Evolutionary conservation across 2,329 filamentous ascomycete genomes (phyloP).

Genomic region (Knufia fluminis): DNA sequence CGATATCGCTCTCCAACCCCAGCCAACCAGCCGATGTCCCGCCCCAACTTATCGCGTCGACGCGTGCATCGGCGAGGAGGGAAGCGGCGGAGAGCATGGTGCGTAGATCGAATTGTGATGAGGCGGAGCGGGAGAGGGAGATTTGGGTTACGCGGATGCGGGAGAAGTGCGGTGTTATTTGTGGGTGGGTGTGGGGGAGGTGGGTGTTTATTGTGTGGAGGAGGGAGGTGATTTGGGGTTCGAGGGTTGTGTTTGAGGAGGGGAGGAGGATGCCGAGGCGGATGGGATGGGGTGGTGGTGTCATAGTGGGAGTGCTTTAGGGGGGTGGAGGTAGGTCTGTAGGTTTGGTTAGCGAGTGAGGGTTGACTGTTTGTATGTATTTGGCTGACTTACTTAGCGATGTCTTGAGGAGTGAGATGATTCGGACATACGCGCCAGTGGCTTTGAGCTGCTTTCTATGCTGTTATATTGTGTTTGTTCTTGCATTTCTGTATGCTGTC

Average conservation of each 20-base stretch:
- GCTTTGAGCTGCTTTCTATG: no score
- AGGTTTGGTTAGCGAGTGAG: no score
- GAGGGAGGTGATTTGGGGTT: slow-evolving; percentile 34
- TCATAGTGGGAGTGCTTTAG: neutral
- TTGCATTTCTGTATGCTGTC: no score
- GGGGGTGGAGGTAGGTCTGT: no score
- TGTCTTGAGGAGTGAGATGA: no score
- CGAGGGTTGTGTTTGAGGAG: slow-evolving; percentile 37
- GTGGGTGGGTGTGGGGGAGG: neutral
- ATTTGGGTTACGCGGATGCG: slow-evolving; percentile 35
- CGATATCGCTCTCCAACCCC: slow-evolving; percentile 34
- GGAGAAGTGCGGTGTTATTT: slow-evolving; percentile 37
- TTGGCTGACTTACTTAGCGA: no score
- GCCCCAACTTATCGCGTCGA: slow-evolving; percentile 33
- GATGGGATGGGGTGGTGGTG: neutral
- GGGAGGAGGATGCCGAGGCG: slow-evolving; percentile 35
- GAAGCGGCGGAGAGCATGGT: slow-evolving; percentile 28
- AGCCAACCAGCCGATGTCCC: slow-evolving; percentile 33
- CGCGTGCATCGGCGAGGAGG: slow-evolving; percentile 31
- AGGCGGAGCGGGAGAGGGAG: slow-evolving; percentile 26
- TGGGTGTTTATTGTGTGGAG: slow-evolving; percentile 25
- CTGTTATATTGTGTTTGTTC: no score
- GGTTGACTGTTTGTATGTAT: no score
- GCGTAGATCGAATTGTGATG: slow-evolving; percentile 27
- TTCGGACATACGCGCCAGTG: no score